A percentile compares a stretch with the other conserved stretches of the same genome.
These are phyloP conservation scores for Plasmodium berghei DNA, from an alignment of 169 alveolate species.

Conservation along the genomic window DNA sequence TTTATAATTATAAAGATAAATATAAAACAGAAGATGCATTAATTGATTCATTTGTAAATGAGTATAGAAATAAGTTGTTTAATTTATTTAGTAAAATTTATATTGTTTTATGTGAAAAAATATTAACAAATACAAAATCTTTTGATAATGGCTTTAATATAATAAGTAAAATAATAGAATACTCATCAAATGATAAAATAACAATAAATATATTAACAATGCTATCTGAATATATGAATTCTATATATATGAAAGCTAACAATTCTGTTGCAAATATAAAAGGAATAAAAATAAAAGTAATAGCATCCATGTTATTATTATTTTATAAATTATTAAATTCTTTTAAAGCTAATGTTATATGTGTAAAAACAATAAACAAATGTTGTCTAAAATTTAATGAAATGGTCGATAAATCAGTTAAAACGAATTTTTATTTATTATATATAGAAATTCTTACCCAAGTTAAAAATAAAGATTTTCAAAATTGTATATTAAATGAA, in stretches of 20 bases:
- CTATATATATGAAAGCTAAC: conserved; percentile 31
- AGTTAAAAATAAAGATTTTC: conserved; percentile 46
- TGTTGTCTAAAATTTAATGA: conserved; percentile 65
- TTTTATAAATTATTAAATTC: conserved; percentile 25
- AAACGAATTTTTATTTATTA: conserved; percentile 50
- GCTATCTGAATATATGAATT: conserved; percentile 42
- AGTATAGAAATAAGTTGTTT: conserved; percentile 44
- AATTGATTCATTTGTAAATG: conserved; percentile 54
- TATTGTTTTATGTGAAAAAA: conserved; percentile 38
- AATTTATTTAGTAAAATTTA: conserved; percentile 33
- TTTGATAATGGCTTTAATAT: conserved; percentile 72
- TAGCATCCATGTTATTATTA: conserved; percentile 23
- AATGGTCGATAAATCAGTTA: conserved; percentile 66
- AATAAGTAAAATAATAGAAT: conserved; percentile 51
- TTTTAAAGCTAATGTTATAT: conserved; percentile 41
- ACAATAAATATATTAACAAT: conserved; percentile 39
- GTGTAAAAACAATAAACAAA: conserved; percentile 66
- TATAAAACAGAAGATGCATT: conserved; percentile 45
- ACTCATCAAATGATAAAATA: conserved; percentile 45
- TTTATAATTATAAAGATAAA: conserved; percentile 11
- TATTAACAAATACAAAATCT: conserved; percentile 43
- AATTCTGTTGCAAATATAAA: conserved; percentile 48
- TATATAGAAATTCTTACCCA: conserved; percentile 44
- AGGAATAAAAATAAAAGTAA: conserved; percentile 62
- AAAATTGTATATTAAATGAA: conserved; percentile 50